Percentiles rank a stretch among this genome's conserved stretches.
These are phyloP conservation scores for Tetracentron sinense DNA, from an alignment of 164 flowering plant species.

Conservation along the genomic window DNA sequence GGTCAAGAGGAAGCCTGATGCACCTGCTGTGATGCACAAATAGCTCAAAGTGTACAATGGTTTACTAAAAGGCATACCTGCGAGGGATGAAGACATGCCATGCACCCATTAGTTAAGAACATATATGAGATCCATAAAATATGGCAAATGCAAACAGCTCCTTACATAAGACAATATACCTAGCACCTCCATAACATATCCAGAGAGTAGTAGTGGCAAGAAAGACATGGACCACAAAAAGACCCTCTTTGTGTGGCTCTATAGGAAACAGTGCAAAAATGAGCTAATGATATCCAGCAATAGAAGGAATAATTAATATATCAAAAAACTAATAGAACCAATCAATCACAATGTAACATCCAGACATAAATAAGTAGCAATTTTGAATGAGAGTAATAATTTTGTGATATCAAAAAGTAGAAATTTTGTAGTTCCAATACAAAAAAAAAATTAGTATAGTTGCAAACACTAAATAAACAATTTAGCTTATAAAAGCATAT, in stretches of 20 bases:
- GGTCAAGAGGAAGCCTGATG: conserved; percentile 55
- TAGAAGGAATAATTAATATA: conserved; percentile 2
- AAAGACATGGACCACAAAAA: conserved; percentile 49
- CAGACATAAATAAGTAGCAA: neutral
- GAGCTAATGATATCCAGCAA: conserved; percentile 8
- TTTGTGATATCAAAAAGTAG: neutral
- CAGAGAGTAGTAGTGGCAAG: conserved; percentile 39
- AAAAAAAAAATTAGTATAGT: too few relatives aligned
- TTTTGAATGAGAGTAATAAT: too few relatives aligned
- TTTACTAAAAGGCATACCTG: conserved; percentile 68
- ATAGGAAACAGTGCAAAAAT: conserved; percentile 13
- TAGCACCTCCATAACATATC: conserved; percentile 37
- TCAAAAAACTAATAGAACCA: neutral
- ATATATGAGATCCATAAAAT: neutral
- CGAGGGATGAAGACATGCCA: neutral
- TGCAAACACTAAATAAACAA: neutral
- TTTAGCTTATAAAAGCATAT: neutral
- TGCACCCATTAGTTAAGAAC: neutral
- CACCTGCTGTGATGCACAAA: conserved; percentile 69
- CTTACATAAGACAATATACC: conserved; percentile 31
- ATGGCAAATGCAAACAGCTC: neutral
- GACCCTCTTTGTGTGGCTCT: conserved; percentile 45
- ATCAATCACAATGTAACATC: neutral
- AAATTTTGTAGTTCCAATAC: neutral
- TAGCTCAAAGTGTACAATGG: conserved; percentile 76